Conservation (phyloP, 164 flowering plant species). For the Akebia trifoliata region DNA sequence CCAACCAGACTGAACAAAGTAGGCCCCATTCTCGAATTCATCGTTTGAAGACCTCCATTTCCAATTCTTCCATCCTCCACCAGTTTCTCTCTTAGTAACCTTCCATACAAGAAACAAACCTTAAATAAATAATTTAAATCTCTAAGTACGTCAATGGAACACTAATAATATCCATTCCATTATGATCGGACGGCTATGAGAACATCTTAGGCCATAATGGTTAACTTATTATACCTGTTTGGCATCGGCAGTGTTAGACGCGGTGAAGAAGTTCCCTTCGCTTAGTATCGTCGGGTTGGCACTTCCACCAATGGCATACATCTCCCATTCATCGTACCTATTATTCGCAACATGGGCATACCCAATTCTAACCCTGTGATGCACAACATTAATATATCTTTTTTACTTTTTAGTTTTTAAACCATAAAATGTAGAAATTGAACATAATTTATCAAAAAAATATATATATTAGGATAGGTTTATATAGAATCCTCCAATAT, state of each 20-base stretch:
- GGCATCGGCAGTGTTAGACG: constrained; percentile 20
- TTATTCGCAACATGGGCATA: constrained; percentile 72
- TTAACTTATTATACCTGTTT: constrained; percentile 32
- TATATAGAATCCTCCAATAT: too few relatives aligned
- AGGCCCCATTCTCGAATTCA: constrained; percentile 65
- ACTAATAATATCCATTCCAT: too few relatives aligned
- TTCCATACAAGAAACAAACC: constrained; percentile 10
- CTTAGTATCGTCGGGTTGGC: constrained; percentile 57
- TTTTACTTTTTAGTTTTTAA: not conserved
- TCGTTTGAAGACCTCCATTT: constrained; percentile 70
- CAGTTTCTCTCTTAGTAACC: constrained; percentile 63
- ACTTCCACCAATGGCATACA: constrained; percentile 69
- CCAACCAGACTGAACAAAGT: constrained; percentile 68
- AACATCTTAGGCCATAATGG: not conserved
- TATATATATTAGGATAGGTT: too few relatives aligned
- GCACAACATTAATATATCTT: not conserved
- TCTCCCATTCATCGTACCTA: constrained; percentile 45
- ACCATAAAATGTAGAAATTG: too few relatives aligned
- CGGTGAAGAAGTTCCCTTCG: constrained; percentile 50
- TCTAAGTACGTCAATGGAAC: not conserved
- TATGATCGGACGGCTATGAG: not conserved
- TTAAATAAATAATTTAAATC: not conserved
- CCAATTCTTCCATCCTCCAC: constrained; percentile 54
- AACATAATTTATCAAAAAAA: not conserved
- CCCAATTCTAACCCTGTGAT: constrained; percentile 53